phyloP scores from a whole-genome alignment of 441 rosid genomes.

The Theobroma grandiflorum region DNA sequence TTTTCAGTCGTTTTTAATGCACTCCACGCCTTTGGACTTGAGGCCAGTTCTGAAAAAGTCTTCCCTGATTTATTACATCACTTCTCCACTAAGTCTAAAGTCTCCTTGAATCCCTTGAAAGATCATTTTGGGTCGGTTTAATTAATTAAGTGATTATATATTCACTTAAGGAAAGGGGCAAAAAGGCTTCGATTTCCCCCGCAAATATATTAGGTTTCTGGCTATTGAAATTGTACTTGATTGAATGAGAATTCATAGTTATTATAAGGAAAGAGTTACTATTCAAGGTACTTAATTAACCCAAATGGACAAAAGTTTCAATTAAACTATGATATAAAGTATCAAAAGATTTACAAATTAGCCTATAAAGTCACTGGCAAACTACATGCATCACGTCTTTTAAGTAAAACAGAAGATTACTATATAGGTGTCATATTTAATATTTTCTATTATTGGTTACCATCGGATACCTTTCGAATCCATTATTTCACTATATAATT shows the following conservation, averaged over 20 bases:
- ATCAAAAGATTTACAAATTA: not conserved
- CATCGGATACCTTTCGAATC: too few species aligned
- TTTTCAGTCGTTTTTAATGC: constrained; percentile 20
- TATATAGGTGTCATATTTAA: too few species aligned
- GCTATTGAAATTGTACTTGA: not conserved
- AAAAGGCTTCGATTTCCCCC: not conserved
- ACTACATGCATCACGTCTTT: not conserved
- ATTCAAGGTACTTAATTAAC: not conserved
- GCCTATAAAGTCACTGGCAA: not conserved
- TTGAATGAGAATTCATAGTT: not conserved
- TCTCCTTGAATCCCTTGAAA: not conserved
- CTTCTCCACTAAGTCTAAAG: not conserved
- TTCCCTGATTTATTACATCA: constrained; percentile 7
- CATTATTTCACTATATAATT: too few species aligned
- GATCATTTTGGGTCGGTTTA: not conserved
- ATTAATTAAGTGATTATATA: not conserved
- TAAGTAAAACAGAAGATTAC: too few species aligned
- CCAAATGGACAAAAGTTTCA: not conserved
- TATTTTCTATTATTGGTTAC: too few species aligned
- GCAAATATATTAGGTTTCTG: not conserved
- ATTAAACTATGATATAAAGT: not conserved
- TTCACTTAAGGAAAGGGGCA: not conserved
- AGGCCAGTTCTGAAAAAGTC: not conserved
- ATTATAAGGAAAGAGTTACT: not conserved
- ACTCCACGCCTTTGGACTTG: not conserved